These are phyloP conservation scores for Biscogniauxia mediterranea DNA, from an alignment of 2,329 filamentous ascomycete species.

Conservation along the genomic window DNA sequence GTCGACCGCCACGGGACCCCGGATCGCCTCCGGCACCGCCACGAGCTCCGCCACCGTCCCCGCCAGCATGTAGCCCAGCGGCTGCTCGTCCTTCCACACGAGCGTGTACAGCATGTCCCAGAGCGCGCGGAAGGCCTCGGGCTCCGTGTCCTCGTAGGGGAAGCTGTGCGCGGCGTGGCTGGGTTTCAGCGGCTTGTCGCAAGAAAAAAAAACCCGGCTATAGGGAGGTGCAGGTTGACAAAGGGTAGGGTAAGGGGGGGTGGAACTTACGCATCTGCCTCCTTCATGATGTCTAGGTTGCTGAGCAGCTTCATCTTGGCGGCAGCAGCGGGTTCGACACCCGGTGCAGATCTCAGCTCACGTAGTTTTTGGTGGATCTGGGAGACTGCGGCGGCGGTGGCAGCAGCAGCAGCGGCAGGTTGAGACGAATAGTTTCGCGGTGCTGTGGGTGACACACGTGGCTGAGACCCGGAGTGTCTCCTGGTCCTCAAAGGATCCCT, in stretches of 20 bases:
- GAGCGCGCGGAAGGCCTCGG: constrained; percentile 52
- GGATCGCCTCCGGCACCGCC: constrained; percentile 46
- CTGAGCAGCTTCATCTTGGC: constrained; percentile 30
- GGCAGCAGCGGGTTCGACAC: too few species aligned
- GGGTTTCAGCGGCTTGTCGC: neutral
- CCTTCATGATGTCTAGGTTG: constrained; percentile 52
- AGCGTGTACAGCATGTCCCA: constrained; percentile 66
- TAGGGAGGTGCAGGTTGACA: neutral
- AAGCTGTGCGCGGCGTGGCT: constrained; percentile 54
- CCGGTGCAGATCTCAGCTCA: neutral
- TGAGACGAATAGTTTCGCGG: neutral
- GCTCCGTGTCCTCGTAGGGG: constrained; percentile 66
- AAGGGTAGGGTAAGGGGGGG: neutral
- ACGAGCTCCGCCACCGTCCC: constrained; percentile 49
- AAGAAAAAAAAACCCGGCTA: too few species aligned
- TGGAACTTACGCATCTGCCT: constrained; percentile 51
- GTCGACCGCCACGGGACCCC: constrained; percentile 62
- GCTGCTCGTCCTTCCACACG: constrained; percentile 54
- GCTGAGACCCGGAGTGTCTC: neutral
- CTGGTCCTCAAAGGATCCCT: neutral
- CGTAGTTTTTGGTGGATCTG: neutral
- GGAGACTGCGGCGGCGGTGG: neutral
- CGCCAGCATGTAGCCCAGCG: constrained; percentile 58
- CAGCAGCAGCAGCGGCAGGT: too few species aligned
- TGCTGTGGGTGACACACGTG: neutral